Evolutionary conservation across 1,284 basidiomycete genomes (phyloP).

Genomic region (Heterobasidion occidentale): DNA sequence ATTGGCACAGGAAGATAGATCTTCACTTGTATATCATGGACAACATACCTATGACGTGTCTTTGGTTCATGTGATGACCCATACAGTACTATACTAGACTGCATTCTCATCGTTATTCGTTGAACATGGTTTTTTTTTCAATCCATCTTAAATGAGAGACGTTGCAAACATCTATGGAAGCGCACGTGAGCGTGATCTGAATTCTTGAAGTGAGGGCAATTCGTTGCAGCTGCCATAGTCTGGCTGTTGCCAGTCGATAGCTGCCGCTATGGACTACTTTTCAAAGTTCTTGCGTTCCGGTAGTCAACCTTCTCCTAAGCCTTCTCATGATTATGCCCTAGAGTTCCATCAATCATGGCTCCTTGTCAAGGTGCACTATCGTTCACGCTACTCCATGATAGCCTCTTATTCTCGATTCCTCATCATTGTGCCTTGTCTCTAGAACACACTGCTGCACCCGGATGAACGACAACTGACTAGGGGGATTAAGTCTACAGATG

Average conservation of each 20-base stretch:
- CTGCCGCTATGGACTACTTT: slow-evolving; percentile 66
- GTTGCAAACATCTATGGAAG: background rate
- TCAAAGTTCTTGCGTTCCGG: slow-evolving; percentile 66
- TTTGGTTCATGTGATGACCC: slow-evolving; percentile 6
- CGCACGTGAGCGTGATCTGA: background rate
- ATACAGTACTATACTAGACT: background rate
- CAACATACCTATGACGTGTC: background rate
- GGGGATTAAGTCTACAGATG: slow-evolving; percentile 76
- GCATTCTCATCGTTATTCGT: background rate
- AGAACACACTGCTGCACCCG: slow-evolving; percentile 72
- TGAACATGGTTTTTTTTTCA: background rate
- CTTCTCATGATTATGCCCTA: slow-evolving; percentile 51
- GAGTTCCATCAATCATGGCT: slow-evolving; percentile 74
- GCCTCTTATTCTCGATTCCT: background rate
- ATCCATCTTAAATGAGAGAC: background rate
- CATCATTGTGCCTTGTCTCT: slow-evolving; percentile 4
- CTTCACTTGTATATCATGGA: slow-evolving; percentile 2
- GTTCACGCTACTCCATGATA: slow-evolving; percentile 1
- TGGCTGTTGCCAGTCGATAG: background rate
- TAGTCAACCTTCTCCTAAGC: slow-evolving; percentile 42
- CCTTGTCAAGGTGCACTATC: slow-evolving; percentile 47
- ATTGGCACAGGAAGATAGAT: background rate
- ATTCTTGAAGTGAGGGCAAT: background rate
- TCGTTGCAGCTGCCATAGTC: background rate
- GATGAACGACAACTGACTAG: slow-evolving; percentile 76